Evolutionary conservation across 805 yeast genomes (phyloP), one percentile per base, ranked within the genome.

Genomic region (Komagataella ulmi): DNA sequence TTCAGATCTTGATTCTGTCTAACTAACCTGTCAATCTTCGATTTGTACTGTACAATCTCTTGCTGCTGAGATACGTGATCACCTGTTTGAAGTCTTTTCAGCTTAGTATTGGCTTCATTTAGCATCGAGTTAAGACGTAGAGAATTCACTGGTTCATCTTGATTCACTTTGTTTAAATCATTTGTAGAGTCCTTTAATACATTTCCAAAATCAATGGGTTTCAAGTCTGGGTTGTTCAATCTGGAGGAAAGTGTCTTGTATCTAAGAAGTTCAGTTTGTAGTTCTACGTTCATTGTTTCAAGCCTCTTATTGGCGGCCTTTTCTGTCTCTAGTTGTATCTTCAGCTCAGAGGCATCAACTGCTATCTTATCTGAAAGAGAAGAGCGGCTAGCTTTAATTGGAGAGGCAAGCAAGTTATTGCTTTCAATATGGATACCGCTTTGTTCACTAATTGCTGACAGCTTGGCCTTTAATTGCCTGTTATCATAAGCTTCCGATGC

Each of bases 401-500:
- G 30, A 21, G 40, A 30, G 10, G 40, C 10, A 30, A 30, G 40
- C 8, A 30, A 30, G 14, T 30, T 30, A 5, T 30, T 30, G n/a
- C 40, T 10, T 30, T 30, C 40, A 10, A 30, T 30, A 4, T 10
- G 40, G 14, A 30, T 30, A 10, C 40, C 40, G 17, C 47, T 45
- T 3, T 47, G 56, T 6, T 48, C 56, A 17, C 53, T 65, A 24
- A 74, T 50, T 46, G 68, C 72, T 36, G 67, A 66, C 3, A 78
- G 51, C 47, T 72, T 73, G 10, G 75, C 72, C 47, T 65, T 70
- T 54, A 72, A 59, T 50, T 67, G 76, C 58, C 76, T 80, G 54
- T 74, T 77, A 51, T 80, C 84, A 55, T 77, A 77, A 6, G 81
- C 72, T 49, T 80, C 83, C n/a, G 83, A 72, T 2, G 84, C 82